A percentile compares a stretch with the other conserved stretches of the same genome.
phyloP scores from a whole-genome alignment of 306 rosid genomes.

The Rubus parviflorus region DNA sequence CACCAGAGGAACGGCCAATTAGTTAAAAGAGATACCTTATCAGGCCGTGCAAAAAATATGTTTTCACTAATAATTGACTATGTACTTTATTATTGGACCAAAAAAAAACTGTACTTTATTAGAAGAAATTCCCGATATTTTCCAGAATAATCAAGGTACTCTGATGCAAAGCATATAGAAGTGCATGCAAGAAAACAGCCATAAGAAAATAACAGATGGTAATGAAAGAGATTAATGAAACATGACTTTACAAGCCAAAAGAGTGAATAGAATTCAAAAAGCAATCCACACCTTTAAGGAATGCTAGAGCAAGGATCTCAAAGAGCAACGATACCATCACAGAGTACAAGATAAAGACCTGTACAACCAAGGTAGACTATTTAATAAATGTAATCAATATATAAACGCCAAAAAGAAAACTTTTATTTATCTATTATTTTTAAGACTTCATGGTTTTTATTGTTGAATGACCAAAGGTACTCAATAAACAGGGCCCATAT shows the following conservation, averaged over 20 bases:
- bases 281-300: conserved; percentile 66
- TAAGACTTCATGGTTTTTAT: background rate
- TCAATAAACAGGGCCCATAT: background rate
- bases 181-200: conserved; percentile 11
- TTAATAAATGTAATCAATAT: background rate
- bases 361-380: conserved; percentile 34
- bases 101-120: background rate
- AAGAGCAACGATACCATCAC: conserved; percentile 55
- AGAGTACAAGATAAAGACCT: conserved; percentile 86
- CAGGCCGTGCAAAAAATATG: background rate
- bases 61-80: background rate
- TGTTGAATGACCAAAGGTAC: background rate
- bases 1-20: conserved; percentile 1
- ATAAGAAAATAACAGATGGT: background rate
- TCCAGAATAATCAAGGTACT: background rate
- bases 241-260: conserved; percentile 4
- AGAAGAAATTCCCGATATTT: too few species aligned
- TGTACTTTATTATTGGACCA: background rate
- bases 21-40: background rate
- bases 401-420: background rate
- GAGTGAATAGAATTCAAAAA: conserved; percentile 13
- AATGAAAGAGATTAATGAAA: conserved; percentile 18
- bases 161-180: background rate
- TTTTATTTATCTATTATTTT: background rate
- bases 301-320: conserved; percentile 63